phyloP scores from a whole-genome alignment of 1,284 basidiomycete genomes.

The Rhizopogon parksii region DNA sequence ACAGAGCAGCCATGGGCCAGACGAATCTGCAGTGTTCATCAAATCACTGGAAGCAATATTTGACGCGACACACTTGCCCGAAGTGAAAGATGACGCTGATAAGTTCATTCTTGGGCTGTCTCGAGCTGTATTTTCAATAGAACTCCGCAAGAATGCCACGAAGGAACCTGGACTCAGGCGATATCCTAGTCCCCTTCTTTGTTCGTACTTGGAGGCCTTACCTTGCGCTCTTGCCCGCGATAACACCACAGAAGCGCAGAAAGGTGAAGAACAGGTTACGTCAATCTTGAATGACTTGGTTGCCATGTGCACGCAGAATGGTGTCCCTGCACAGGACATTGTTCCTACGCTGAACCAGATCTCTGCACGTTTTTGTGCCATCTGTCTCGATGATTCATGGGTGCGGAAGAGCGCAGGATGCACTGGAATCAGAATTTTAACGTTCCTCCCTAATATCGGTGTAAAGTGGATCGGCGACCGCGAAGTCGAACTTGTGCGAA shows the following conservation, averaged over 20 bases:
- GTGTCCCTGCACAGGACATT: slow-evolving; percentile 47
- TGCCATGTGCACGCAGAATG: slow-evolving; percentile 40
- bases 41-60: slow-evolving; percentile 72
- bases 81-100: slow-evolving; percentile 65
- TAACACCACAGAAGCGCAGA: slow-evolving; percentile 50
- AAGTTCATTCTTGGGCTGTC: slow-evolving; percentile 64
- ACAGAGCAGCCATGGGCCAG: slow-evolving; percentile 68
- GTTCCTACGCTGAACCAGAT: slow-evolving; percentile 70
- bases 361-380: slow-evolving; percentile 70
- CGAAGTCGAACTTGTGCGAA: slow-evolving; percentile 87
- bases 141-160: slow-evolving; percentile 50
- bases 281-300: slow-evolving; percentile 67
- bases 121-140: slow-evolving; percentile 59
- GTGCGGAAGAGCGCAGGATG: slow-evolving; percentile 83
- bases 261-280: slow-evolving; percentile 54
- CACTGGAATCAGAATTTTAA: slow-evolving; percentile 75
- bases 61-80: slow-evolving; percentile 68
- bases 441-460: slow-evolving; percentile 63
- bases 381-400: slow-evolving; percentile 90
- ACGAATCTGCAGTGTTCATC: slow-evolving; percentile 70
- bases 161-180: slow-evolving; percentile 49
- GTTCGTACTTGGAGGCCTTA: slow-evolving; percentile 72
- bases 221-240: slow-evolving; percentile 67
- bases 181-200: slow-evolving; percentile 55
- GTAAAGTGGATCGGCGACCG: slow-evolving; percentile 83